A percentile compares a stretch with the other conserved stretches of the same genome.
Evolutionary conservation across 345 rosid species (phyloP).

Genomic region (Bruguiera parviflora): DNA sequence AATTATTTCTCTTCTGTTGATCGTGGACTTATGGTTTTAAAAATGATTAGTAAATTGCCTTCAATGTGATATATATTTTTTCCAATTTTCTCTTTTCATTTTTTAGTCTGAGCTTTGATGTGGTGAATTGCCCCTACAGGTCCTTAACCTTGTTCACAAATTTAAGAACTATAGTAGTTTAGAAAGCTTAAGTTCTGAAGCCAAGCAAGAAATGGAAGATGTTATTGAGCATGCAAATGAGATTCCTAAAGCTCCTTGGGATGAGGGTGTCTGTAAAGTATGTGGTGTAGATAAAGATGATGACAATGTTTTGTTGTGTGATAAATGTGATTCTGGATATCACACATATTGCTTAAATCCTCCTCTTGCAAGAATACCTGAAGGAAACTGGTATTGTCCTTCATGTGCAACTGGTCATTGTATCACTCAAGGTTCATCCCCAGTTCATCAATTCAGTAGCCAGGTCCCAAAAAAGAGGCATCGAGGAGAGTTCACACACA

Average conservation of each 20-base stretch:
- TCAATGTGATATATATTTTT: too few relatives aligned
- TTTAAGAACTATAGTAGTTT: conserved; percentile 8
- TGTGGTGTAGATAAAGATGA: conserved; percentile 42
- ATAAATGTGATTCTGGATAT: conserved; percentile 38
- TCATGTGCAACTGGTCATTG: conserved; percentile 21
- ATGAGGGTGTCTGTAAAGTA: conserved; percentile 36
- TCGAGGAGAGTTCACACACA: conserved; percentile 23
- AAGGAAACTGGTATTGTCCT: conserved; percentile 47
- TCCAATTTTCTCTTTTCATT: not conserved
- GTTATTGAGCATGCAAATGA: conserved; percentile 24
- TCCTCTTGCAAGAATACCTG: conserved; percentile 35
- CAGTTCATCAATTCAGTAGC: conserved; percentile 17
- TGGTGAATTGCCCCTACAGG: conserved; percentile 23
- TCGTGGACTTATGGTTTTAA: too few relatives aligned
- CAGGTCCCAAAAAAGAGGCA: conserved; percentile 11
- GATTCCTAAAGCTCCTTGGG: conserved; percentile 39
- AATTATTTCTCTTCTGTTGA: too few relatives aligned
- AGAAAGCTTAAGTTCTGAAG: conserved; percentile 26
- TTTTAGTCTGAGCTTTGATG: conserved; percentile 10
- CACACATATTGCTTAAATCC: conserved; percentile 42
- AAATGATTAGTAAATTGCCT: too few relatives aligned
- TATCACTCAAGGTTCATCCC: conserved; percentile 11
- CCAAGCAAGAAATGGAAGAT: conserved; percentile 27
- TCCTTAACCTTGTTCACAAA: conserved; percentile 30
- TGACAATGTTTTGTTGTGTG: conserved; percentile 35